Conservation (phyloP, 2,329 filamentous ascomycete genomes). For the Cladorrhinum sp. region DNA sequence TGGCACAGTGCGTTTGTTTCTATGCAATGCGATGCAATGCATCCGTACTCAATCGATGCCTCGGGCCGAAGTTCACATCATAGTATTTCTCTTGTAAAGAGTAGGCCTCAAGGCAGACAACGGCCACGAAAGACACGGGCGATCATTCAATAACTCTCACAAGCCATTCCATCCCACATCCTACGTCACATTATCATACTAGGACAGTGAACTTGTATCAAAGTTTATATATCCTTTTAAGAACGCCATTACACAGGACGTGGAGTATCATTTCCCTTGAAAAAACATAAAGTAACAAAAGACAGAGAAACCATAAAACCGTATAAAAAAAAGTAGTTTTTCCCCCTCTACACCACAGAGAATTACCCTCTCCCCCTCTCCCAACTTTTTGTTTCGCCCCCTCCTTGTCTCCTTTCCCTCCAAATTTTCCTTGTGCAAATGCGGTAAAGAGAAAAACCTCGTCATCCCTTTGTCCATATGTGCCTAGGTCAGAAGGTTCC, state of each 20-base stretch:
- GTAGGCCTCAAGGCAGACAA: no score
- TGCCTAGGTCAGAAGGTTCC: neutral
- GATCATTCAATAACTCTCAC: no score
- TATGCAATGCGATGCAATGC: no score
- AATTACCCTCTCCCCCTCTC: neutral
- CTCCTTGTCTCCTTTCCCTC: neutral
- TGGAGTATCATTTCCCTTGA: neutral
- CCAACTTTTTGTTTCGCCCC: neutral
- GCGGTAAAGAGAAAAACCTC: conserved; percentile 7
- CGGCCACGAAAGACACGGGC: no score
- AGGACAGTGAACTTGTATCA: no score
- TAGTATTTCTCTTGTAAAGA: no score
- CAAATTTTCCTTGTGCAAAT: neutral
- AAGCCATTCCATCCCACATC: no score
- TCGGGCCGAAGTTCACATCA: no score
- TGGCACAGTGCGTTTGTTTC: no score
- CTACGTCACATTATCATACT: no score
- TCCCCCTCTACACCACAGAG: neutral
- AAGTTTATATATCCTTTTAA: neutral
- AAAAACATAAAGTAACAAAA: neutral
- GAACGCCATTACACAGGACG: neutral
- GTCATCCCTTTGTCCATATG: neutral
- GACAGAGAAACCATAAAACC: neutral
- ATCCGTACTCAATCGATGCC: no score
- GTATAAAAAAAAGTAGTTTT: neutral